These are phyloP conservation scores for Lactarius quietus DNA, from an alignment of 768 basidiomycete species.

Conservation along the genomic window DNA sequence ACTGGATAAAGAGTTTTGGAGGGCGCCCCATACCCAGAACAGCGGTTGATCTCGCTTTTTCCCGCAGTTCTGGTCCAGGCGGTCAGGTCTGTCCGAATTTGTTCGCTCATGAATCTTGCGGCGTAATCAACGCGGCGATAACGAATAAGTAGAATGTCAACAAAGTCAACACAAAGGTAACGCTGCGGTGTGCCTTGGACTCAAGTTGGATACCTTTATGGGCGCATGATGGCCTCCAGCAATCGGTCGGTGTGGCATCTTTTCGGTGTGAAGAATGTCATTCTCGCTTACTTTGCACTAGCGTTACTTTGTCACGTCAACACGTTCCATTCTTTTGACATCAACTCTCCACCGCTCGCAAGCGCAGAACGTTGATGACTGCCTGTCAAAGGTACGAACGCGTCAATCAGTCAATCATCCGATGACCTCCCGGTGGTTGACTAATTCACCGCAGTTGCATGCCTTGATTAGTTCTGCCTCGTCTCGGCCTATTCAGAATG, in stretches of 20 bases:
- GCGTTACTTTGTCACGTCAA: conserved; percentile 66
- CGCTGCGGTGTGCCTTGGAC: conserved; percentile 54
- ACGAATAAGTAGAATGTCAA: conserved; percentile 71
- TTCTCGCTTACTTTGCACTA: conserved; percentile 30
- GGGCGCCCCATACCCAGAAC: conserved; percentile 42
- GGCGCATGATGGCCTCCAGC: conserved; percentile 48
- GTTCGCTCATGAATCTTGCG: neutral
- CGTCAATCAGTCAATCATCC: conserved; percentile 33
- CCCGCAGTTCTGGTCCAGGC: conserved; percentile 80
- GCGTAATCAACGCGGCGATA: conserved; percentile 12
- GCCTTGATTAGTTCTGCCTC: conserved; percentile 47
- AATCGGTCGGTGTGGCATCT: conserved; percentile 42
- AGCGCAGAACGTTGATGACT: conserved; percentile 69
- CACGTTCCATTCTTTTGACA: conserved; percentile 63
- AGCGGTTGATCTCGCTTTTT: conserved; percentile 61
- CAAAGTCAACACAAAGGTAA: conserved; percentile 84
- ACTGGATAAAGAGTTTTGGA: conserved; percentile 22
- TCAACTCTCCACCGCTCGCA: conserved; percentile 74
- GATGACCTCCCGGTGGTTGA: conserved; percentile 7
- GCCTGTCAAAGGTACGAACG: conserved; percentile 53
- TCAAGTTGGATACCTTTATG: conserved; percentile 67
- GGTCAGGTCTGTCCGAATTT: conserved; percentile 55
- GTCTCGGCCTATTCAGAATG: conserved; percentile 45
- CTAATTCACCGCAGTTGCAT: conserved; percentile 45
- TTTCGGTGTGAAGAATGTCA: neutral